Base-by-base conservation (phyloP, 192 early-diverging fungal species). In the Entomortierella lignicola region DNA sequence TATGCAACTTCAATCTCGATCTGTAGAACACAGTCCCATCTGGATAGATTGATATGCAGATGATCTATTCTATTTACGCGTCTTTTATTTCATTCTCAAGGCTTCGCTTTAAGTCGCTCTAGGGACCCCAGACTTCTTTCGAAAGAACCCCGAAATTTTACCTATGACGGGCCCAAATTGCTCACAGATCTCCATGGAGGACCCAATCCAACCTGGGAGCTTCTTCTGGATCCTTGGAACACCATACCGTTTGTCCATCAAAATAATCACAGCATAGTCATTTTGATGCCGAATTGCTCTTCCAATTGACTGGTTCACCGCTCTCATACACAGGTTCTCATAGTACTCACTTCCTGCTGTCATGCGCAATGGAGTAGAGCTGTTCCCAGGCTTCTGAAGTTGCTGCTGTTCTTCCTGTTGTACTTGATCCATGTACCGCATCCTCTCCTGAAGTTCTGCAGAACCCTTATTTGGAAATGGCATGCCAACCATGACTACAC, bases 281-380 rank as follows among this genome's bases (percentile, higher is more conserved):
- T 88, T 71, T 41, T 85, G 86, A 77, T 99, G 97, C 12, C 97
- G 90, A 61, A 99, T 97, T 4, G 95, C 96, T 18, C 97, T 87
- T 7, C 97, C 96, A 85, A 71, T 50, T 27, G 59, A 71, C 20
- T 97, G 96, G 80, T 98, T 97, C 0, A 98, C 93, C 4, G 94
- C 93, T 25, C 91, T 88, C 95, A 98, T 97, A 80, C 95, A 96
- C 41, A 97, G 72, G 61, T 95, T 94, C 66, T 97, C 94, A 63
- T 95, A 96, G 63, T 94, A 92, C 32, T 94, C 95, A 56, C 72
- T 86, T 8, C 83, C 85, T 10, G 83, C 85, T 50, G 59, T 69
- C 53, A 59, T 63, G 39, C 59, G 69, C 63, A 68, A 26, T 17
- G 62, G 4, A 27, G 48, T 8, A 39, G 31, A 8, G 34, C 8